Evolutionary conservation across 371 early-diverging fungal species (phyloP).

Genomic region (Lichtheimia corymbifera): DNA sequence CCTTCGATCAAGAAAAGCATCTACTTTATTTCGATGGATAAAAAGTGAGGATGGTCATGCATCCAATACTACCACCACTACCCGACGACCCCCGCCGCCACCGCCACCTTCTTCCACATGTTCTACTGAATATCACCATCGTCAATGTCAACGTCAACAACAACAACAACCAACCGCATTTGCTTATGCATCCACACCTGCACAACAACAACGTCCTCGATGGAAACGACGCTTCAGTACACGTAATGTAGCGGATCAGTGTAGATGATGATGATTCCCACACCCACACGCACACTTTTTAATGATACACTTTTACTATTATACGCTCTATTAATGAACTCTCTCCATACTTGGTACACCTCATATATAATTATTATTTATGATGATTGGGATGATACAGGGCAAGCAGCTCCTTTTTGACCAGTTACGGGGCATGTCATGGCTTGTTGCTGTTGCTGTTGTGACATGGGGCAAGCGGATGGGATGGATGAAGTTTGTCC

Average conservation of each 20-base stretch:
- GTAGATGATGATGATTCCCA: too few relatives aligned
- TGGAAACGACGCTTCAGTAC: neutral
- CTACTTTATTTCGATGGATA: constrained; percentile 10
- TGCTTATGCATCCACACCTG: constrained; percentile 23
- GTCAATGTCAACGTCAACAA: neutral
- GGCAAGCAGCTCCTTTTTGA: constrained; percentile 3
- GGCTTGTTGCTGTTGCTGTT: constrained; percentile 8
- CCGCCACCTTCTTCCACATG: neutral
- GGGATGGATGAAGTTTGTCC: constrained; percentile 11
- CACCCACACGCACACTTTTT: too few relatives aligned
- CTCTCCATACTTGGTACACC: too few relatives aligned
- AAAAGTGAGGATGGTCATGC: constrained; percentile 8
- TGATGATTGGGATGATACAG: too few relatives aligned
- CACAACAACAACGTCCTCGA: neutral
- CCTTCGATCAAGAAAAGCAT: neutral
- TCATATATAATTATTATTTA: too few relatives aligned
- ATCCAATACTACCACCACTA: neutral
- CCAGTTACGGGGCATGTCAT: constrained; percentile 21
- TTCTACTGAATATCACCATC: neutral
- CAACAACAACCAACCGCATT: constrained; percentile 16
- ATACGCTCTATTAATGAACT: too few relatives aligned
- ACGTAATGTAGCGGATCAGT: too few relatives aligned
- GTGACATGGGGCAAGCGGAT: constrained; percentile 17
- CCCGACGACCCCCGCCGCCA: neutral
- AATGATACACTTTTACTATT: too few relatives aligned